Evolutionary conservation across 192 early-diverging fungal genomes (phyloP).

Genomic region (Umbelopsis sp.): DNA sequence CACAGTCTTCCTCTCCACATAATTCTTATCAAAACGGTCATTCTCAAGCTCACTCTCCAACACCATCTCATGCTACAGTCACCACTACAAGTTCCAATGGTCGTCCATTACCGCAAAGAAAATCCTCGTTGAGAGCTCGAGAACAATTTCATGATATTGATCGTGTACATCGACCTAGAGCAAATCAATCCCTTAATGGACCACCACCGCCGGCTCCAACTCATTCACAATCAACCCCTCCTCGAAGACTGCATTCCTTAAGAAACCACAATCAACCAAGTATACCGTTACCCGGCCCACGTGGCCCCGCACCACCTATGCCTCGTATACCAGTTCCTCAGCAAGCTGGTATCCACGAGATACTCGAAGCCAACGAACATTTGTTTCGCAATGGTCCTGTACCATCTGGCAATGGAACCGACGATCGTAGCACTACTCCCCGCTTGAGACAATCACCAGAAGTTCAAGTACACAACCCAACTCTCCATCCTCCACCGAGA

Average conservation of each 20-base stretch:
- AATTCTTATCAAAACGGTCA: constrained; percentile 1
- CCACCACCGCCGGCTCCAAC: not conserved
- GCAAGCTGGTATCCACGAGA: not conserved
- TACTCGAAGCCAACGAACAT: not conserved
- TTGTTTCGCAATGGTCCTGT: not conserved
- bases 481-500: constrained; percentile 15
- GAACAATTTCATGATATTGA: not conserved
- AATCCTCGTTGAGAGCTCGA: constrained; percentile 8
- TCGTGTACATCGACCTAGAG: not conserved
- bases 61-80: constrained; percentile 17
- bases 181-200: not conserved
- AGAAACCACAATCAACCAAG: not conserved
- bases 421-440: not conserved
- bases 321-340: not conserved
- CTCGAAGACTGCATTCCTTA: constrained; percentile 8
- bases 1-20: constrained; percentile 14
- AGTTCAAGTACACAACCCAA: not conserved
- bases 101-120: not conserved
- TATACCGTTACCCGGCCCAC: not conserved
- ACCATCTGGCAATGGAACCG: not conserved
- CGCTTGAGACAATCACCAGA: constrained; percentile 2
- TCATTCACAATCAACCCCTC: constrained; percentile 11
- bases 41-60: not conserved
- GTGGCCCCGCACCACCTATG: constrained; percentile 4
- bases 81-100: not conserved